Percentiles rank a stretch among this genome's conserved stretches.
These are phyloP conservation scores for Syncephalastrum sp. DNA, from an alignment of 371 early-diverging fungal genomes.

Conservation along the genomic window DNA sequence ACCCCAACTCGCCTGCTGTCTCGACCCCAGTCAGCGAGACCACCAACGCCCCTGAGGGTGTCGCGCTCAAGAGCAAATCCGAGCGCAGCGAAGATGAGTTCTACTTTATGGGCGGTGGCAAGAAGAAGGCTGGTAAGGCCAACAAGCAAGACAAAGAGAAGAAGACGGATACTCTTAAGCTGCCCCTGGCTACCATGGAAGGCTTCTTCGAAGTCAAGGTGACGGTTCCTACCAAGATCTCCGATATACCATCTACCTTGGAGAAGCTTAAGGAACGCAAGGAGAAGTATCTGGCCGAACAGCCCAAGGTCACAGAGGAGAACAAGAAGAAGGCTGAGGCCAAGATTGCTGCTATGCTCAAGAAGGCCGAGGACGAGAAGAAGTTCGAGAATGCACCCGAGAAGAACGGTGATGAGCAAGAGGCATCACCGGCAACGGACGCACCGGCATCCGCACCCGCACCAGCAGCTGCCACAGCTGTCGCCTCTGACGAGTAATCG, in stretches of 20 bases:
- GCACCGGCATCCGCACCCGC: too few species aligned
- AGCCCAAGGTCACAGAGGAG: slow-evolving; percentile 75
- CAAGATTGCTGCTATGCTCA: slow-evolving; percentile 70
- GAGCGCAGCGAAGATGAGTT: slow-evolving; percentile 66
- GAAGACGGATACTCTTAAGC: slow-evolving; percentile 69
- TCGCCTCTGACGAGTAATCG: too few species aligned
- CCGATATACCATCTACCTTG: slow-evolving; percentile 72
- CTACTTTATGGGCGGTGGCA: slow-evolving; percentile 66
- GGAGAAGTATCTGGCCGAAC: slow-evolving; percentile 70
- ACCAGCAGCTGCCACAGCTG: too few species aligned
- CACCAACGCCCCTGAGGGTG: slow-evolving; percentile 54
- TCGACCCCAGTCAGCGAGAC: slow-evolving; percentile 9
- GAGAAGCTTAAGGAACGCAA: slow-evolving; percentile 72
- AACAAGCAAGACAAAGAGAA: slow-evolving; percentile 56
- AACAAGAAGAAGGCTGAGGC: slow-evolving; percentile 89
- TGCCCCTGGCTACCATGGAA: slow-evolving; percentile 82
- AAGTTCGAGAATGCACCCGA: slow-evolving; percentile 11
- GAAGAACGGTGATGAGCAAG: neutral
- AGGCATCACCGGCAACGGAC: too few species aligned
- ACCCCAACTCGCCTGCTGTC: slow-evolving; percentile 14
- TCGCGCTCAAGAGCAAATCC: slow-evolving; percentile 65
- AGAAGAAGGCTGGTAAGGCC: slow-evolving; percentile 47
- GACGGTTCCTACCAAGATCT: slow-evolving; percentile 70
- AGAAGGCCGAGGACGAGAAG: slow-evolving; percentile 50
- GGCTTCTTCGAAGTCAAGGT: slow-evolving; percentile 82